A percentile compares a stretch with the other conserved stretches of the same genome.
Conservation (phyloP, 768 basidiomycete species). For the Cubamyces lactineus region DNA sequence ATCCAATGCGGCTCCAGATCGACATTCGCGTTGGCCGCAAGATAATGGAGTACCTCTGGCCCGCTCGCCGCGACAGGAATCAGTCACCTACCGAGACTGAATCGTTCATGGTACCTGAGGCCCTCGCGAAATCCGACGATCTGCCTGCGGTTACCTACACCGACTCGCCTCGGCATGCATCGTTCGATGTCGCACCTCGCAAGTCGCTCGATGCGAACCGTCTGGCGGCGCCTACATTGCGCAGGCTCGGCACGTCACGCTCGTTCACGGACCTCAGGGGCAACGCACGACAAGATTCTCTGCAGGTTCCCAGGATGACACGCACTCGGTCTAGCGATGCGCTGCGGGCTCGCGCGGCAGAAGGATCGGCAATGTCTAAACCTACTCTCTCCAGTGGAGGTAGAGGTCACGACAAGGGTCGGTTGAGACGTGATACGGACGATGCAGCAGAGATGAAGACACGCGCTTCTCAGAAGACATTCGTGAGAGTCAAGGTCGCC, state of each 20-base stretch:
- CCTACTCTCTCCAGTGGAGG: constrained; percentile 12
- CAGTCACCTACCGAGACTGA: constrained; percentile 28
- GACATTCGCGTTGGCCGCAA: constrained; percentile 80
- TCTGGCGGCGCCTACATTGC: constrained; percentile 46
- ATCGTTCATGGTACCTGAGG: constrained; percentile 18
- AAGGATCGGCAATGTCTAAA: constrained; percentile 35
- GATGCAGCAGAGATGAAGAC: constrained; percentile 84
- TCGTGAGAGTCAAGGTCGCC: constrained; percentile 75
- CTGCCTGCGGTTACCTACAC: constrained; percentile 20
- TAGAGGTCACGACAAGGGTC: constrained; percentile 13
- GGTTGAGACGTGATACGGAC: constrained; percentile 32
- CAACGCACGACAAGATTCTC: constrained; percentile 41
- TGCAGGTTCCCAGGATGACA: constrained; percentile 34
- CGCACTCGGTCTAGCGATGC: constrained; percentile 38
- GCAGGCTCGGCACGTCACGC: constrained; percentile 60
- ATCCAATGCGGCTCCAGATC: constrained; percentile 85
- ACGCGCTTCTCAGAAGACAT: constrained; percentile 81
- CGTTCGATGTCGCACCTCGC: constrained; percentile 30
- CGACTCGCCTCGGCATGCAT: constrained; percentile 28
- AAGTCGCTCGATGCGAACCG: constrained; percentile 38
- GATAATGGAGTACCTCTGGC: constrained; percentile 91
- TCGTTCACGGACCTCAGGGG: constrained; percentile 70
- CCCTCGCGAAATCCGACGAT: constrained; percentile 4
- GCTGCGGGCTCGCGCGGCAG: constrained; percentile 33
- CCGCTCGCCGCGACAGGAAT: constrained; percentile 53